Evolutionary conservation across 2,329 filamentous ascomycete genomes (phyloP), one percentile per base, ranked within the genome.

Genomic region (Stromatinia cepivora): DNA sequence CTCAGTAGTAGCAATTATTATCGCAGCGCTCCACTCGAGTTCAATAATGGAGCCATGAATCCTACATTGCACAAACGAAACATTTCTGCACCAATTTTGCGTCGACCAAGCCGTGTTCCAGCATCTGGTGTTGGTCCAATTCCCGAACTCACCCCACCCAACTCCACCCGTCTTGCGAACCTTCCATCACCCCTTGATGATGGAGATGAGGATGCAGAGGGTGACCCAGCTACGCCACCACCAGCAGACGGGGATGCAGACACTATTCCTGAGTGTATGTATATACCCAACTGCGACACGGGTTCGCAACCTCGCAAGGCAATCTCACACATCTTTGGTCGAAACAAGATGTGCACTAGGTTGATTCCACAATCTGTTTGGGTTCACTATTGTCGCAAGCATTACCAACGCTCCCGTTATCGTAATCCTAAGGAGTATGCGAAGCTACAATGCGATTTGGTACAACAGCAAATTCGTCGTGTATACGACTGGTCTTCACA

Each of bases 251-350:
- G 54, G 28, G 42, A 68, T 31, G 36, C 20, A 45, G 36, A 68
- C 17, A 46, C 15, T 25, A n/a, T 58, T 25, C 63, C 63, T 20
- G 39, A 73, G 34, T 90, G 87, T 75, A 85, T 87, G 81, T 88
- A 85, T 72, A 83, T 85, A 22, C 78, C 81, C 1, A 81, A 85
- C 71, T 90, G 88, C 76, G 83, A 86, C 58, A 89, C 87, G 0
- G 84, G 83, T 5, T 88, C 87, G 7, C 84, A 86, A 68, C 84
- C 85, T 34, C 87, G 92, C 61, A 94, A 94, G 80, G 88, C 90
- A 7, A 90, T 94, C 70, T 93, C 90, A 0, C 91, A 95, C 76
- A 86, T 94, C 68, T 94, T 94, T 74, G 92, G 92, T 31, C 87
- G 92, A 50, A 95, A 95, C 82, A 95, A 95, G 80, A 83, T 86